These are phyloP conservation scores for Barnettozyma hawaiiensis DNA, from an alignment of 1,139 yeast species.

Conservation along the genomic window DNA sequence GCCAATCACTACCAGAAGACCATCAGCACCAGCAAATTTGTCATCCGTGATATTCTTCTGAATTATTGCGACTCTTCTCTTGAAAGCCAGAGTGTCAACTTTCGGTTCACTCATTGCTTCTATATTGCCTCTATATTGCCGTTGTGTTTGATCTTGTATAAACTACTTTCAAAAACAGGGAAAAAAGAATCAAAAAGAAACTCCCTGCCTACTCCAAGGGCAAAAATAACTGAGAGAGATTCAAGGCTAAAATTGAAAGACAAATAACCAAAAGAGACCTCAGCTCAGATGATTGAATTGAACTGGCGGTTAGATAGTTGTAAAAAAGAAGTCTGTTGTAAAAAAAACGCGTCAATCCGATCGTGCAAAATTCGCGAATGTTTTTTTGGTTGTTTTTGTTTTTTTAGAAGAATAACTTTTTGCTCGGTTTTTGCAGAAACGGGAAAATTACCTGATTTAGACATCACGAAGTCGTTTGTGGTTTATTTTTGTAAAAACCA, in stretches of 20 bases:
- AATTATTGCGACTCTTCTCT: slow-evolving; percentile 29
- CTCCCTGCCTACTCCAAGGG: not conserved
- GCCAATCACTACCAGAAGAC: slow-evolving; percentile 69
- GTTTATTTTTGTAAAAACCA: not conserved
- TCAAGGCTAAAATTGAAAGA: not conserved
- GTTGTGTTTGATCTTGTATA: not conserved
- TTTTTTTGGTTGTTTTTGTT: not conserved
- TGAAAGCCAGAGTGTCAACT: slow-evolving; percentile 40
- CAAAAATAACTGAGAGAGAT: not conserved
- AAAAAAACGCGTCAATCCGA: not conserved
- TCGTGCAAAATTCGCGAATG: not conserved
- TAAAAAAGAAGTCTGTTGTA: not conserved
- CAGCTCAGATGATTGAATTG: not conserved
- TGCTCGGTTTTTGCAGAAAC: not conserved
- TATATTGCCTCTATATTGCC: too few species aligned
- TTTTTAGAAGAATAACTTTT: too few species aligned
- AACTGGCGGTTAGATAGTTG: too few species aligned
- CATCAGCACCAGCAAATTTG: slow-evolving; percentile 44
- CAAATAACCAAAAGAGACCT: not conserved
- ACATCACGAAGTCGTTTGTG: not conserved
- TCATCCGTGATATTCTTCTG: slow-evolving; percentile 26
- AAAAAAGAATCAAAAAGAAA: too few species aligned
- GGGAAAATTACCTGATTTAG: not conserved
- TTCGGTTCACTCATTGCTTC: slow-evolving; percentile 28
- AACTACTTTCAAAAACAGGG: not conserved